Evolutionary conservation across 148 eudicot species (phyloP), one percentile per base, ranked within the genome.

Genomic region (Cornus kousa): DNA sequence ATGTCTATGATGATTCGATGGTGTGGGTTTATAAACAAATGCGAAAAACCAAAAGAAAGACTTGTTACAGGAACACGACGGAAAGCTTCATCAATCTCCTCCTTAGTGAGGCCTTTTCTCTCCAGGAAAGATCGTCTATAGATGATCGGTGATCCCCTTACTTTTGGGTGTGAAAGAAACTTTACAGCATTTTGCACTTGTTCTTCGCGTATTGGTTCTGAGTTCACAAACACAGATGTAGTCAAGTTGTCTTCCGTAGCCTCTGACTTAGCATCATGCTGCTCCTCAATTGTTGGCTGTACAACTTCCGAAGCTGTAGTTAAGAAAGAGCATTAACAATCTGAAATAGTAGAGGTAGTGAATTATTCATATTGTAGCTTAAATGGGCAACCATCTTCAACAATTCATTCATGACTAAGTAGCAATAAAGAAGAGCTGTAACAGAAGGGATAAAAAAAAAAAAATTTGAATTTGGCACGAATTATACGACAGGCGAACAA

Each of bases 21-120:
- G 71, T 1, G 14, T 23, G 17, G 16, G 20, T 28, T 57, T 57
- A 10, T 37, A 40, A 43, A 68, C 59, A 48, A 68, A 28, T 43
- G 48, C 32, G 74, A 77, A 43, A 37, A 65, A 75, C 40, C 53
- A 76, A 55, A 65, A 24, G 28, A 80, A 46, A 9, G 71, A 31
- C 53, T 22, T 53, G 66, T 89, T 87, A 96, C 99, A 62, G 99
- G 99, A 72, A 96, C 99, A 74, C 94, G 97, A 53, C 94, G 91
- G 81, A 96, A 94, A 74, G 99, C 99, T 89, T 94, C 99, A 87
- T 96, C 97, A 23, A 96, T 96, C 87, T 96, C 99, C 83, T 94
- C 99, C 81, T 94, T 94, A 11, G 99, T 93, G 64, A 96, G 97
- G 70, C 99, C 99, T 83, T 96, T 96, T 81, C 86, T 90, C 87